Evolutionary conservation across 805 yeast genomes (phyloP).

Genomic region (Yarrowia deformans): DNA sequence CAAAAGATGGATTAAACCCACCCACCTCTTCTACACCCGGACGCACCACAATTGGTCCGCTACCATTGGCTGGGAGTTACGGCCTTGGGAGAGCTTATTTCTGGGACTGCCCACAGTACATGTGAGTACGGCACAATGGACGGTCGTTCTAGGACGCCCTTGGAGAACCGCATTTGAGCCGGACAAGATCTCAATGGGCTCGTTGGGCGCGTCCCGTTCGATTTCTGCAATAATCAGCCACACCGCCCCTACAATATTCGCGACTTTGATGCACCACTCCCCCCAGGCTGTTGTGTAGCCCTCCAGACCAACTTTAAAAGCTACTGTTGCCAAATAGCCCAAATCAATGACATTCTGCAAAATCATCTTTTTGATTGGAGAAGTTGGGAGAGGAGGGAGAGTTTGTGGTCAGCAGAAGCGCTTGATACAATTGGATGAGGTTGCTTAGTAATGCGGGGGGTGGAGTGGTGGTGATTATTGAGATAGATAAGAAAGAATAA

Average conservation of each 20-base stretch:
- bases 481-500: background rate
- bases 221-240: background rate
- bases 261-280: background rate
- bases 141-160: background rate
- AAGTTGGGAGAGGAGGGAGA: conserved; percentile 7
- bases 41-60: conserved; percentile 31
- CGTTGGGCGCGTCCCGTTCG: rapidly evolving
- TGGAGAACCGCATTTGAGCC: too few relatives aligned
- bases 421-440: background rate
- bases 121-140: background rate
- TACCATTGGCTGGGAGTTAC: conserved; percentile 35
- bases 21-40: background rate
- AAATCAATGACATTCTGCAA: conserved; percentile 27
- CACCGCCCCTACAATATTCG: background rate
- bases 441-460: conserved; percentile 11
- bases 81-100: conserved; percentile 29
- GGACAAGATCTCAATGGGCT: background rate
- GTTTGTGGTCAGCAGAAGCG: background rate
- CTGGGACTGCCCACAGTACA: conserved; percentile 9
- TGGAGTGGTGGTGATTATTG: background rate
- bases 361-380: conserved; percentile 33
- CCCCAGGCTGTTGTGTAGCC: background rate
- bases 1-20: conserved; percentile 28
- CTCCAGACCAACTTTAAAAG: conserved; percentile 7
- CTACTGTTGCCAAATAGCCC: background rate